Base-by-base conservation (phyloP, 176 grass and related monocot genomes). In the Oryza punctata region DNA sequence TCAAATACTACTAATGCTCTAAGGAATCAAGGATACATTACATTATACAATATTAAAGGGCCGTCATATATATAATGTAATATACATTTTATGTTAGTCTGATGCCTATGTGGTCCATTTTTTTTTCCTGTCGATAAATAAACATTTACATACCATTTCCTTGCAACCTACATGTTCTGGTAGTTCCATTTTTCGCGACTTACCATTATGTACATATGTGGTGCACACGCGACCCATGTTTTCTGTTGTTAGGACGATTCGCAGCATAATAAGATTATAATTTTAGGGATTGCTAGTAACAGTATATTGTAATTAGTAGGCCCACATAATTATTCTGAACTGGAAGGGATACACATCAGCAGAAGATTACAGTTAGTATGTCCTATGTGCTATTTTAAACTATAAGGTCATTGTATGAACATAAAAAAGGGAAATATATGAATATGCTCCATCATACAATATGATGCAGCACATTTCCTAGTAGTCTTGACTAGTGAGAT, bases 301-400 rank as follows among this genome's bases (percentile, higher is more conserved):
- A 54, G 15, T 18, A 16, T 14, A 10, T 70, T 35, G 28, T 50
- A 69, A 70, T 10, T 70, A 70, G 46, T 28, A 57, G 29, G 46
- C 35, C 65, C 66, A 81, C 16, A 13, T 70, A 59, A 47, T 67
- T 78, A 46, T 80, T 80, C 69, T 54, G 45, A 23, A 21, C 19
- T 59, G 54, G 19, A 59, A 59, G 54, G 6, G 6, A 60, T 60
- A 60, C 7, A 23, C 8, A 60, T 19, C 21, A 23, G 54, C 54
- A 60, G 54, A 54, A 54, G 49, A 19, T 54, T 16, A 9, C 50
- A 37, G 32, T 80, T 37, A 35, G 64, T 68, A 24, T 28, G 19
- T 23, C 19, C 12, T 54, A 6, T 52, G 27, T 50, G 16, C 46
- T 21, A 59, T 69, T 81, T 52, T 23, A 54, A 59, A 38, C 6